Conservation (phyloP, 495 filamentous ascomycete genomes). For the Aspergillus hancockii region DNA sequence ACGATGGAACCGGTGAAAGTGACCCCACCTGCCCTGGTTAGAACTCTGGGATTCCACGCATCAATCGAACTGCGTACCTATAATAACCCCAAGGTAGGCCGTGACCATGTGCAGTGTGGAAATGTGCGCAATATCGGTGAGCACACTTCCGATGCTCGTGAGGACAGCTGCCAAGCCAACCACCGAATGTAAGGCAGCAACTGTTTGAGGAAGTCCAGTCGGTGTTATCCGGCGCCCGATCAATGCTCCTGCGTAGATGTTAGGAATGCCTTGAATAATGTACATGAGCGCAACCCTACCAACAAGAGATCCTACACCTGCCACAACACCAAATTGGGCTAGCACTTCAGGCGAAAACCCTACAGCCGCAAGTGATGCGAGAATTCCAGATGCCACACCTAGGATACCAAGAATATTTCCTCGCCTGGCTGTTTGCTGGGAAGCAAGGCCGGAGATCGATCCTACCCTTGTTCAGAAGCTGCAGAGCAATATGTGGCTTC, state of each 20-base stretch:
- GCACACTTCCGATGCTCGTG: slow-evolving; percentile 78
- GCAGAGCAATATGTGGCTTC: not conserved
- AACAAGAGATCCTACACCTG: slow-evolving; percentile 61
- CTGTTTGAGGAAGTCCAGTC: slow-evolving; percentile 78
- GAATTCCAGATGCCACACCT: slow-evolving; percentile 73
- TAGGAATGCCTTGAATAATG: not conserved
- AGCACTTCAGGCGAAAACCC: slow-evolving; percentile 73
- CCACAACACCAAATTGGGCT: slow-evolving; percentile 71
- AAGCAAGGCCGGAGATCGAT: slow-evolving; percentile 71
- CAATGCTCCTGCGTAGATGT: slow-evolving; percentile 49
- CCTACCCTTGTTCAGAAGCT: slow-evolving; percentile 15
- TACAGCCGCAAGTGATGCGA: slow-evolving; percentile 75
- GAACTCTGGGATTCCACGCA: not conserved
- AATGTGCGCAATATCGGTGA: slow-evolving; percentile 65
- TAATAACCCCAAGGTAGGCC: slow-evolving; percentile 76
- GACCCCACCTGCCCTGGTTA: slow-evolving; percentile 54
- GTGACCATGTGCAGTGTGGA: slow-evolving; percentile 75
- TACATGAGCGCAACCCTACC: slow-evolving; percentile 24
- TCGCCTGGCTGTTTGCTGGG: slow-evolving; percentile 73
- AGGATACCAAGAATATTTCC: slow-evolving; percentile 81
- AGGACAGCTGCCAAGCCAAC: slow-evolving; percentile 80
- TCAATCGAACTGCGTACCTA: slow-evolving; percentile 43
- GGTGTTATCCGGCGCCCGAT: slow-evolving; percentile 83
- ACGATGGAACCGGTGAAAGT: slow-evolving; percentile 85
- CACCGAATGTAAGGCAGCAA: slow-evolving; percentile 78